These are phyloP conservation scores for Ilyonectria robusta DNA, from an alignment of 2,329 filamentous ascomycete genomes.

Conservation along the genomic window DNA sequence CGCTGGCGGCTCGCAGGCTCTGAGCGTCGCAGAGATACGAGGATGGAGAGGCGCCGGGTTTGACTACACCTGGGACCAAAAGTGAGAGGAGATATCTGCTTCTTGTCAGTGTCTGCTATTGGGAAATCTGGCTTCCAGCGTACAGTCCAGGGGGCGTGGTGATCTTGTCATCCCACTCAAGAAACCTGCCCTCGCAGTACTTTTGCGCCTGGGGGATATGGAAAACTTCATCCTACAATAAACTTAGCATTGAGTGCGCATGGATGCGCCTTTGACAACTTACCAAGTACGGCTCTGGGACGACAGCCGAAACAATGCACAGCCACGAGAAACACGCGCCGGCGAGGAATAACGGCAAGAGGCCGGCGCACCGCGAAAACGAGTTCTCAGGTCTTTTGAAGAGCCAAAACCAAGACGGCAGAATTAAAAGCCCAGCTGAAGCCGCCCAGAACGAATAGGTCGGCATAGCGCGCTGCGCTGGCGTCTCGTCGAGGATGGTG, in stretches of 20 bases:
- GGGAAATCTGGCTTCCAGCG: conserved; percentile 37
- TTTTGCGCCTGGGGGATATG: conserved; percentile 92
- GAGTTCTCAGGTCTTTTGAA: conserved; percentile 13
- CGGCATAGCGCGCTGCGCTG: neutral
- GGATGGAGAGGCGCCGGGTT: conserved; percentile 20
- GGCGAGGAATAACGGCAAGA: conserved; percentile 38
- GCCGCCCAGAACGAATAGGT: conserved; percentile 34
- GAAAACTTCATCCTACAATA: conserved; percentile 82
- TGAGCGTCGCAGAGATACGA: conserved; percentile 45
- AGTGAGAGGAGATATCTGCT: conserved; percentile 63
- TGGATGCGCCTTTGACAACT: conserved; percentile 24
- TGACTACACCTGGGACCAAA: conserved; percentile 43
- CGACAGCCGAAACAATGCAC: conserved; percentile 48
- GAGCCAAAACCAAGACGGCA: conserved; percentile 33
- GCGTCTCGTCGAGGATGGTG: neutral
- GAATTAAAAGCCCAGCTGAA: conserved; percentile 28
- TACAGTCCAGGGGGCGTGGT: conserved; percentile 94
- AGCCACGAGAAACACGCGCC: conserved; percentile 41
- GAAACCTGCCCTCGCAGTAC: conserved; percentile 83
- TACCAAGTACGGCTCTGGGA: conserved; percentile 70
- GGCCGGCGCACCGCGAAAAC: neutral
- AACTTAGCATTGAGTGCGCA: conserved; percentile 32
- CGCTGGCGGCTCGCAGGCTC: conserved; percentile 65
- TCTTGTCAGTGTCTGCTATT: conserved; percentile 19
- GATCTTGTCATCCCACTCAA: conserved; percentile 94